Conservation (phyloP, 345 rosid genomes). For the Pugionium cornutum region DNA sequence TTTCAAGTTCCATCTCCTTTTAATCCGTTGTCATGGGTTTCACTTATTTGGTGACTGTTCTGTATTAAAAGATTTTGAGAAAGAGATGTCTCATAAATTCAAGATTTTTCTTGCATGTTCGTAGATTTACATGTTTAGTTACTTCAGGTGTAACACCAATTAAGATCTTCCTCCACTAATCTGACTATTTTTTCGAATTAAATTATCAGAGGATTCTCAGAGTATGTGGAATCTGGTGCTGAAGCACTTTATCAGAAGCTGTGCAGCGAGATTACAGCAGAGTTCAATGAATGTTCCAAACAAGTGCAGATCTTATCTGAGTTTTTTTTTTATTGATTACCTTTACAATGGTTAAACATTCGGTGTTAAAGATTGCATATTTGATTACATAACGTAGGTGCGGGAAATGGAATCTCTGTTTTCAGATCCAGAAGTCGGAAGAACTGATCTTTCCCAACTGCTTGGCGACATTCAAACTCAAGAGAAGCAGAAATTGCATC, state of each 20-base stretch:
- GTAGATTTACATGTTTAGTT: constrained; percentile 6
- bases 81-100: not conserved
- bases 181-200: not conserved
- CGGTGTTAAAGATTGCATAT: constrained; percentile 1
- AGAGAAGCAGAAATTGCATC: constrained; percentile 79
- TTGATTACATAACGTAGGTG: constrained; percentile 47
- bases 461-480: constrained; percentile 77
- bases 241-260: constrained; percentile 82
- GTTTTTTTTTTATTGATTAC: not conserved
- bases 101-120: not conserved
- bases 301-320: constrained; percentile 45
- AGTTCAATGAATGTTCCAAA: constrained; percentile 89
- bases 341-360: not conserved
- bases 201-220: constrained; percentile 65
- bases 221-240: constrained; percentile 69
- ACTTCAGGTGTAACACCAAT: not conserved
- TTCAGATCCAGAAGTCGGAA: constrained; percentile 47
- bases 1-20: not conserved
- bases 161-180: not conserved
- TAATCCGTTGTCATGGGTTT: not conserved
- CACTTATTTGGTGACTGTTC: not conserved
- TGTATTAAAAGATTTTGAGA: no score
- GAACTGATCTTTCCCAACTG: constrained; percentile 72
- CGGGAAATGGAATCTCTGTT: constrained; percentile 71
- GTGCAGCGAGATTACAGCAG: constrained; percentile 70